Conservation (phyloP, 108 stramenopile species). For the Craspedostauros australis region DNA sequence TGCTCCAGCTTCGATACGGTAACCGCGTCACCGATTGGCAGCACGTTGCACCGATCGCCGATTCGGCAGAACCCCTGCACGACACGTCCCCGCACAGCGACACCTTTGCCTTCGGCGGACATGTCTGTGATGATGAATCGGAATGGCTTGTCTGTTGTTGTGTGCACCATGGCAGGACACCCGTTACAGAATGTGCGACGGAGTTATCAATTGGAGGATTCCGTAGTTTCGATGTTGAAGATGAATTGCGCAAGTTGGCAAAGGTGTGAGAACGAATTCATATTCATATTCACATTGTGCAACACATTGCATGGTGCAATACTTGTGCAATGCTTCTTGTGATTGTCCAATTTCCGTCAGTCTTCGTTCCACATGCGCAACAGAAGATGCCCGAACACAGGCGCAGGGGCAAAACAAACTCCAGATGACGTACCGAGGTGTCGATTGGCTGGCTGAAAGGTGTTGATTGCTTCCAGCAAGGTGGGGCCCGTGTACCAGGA, state of each 20-base stretch:
- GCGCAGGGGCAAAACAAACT: too few relatives aligned
- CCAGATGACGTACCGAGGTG: slow-evolving; percentile 28
- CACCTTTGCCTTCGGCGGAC: slow-evolving; percentile 67
- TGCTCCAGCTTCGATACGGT: slow-evolving; percentile 56
- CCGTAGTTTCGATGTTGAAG: too few relatives aligned
- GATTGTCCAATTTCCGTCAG: slow-evolving; percentile 50
- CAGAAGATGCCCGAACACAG: too few relatives aligned
- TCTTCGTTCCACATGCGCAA: too few relatives aligned
- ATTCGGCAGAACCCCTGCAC: slow-evolving; percentile 68
- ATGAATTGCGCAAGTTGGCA: too few relatives aligned
- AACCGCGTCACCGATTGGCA: slow-evolving; percentile 80
- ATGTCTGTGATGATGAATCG: slow-evolving; percentile 89
- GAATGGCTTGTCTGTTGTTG: slow-evolving; percentile 76
- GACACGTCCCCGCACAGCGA: slow-evolving; percentile 63
- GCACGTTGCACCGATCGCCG: slow-evolving; percentile 61
- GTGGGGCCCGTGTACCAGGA: slow-evolving; percentile 93
- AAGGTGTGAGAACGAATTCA: too few relatives aligned
- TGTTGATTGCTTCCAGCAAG: slow-evolving; percentile 91
- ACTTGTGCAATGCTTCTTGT: slow-evolving; percentile 72
- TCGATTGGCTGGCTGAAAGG: slow-evolving; percentile 88
- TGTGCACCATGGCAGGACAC: too few relatives aligned
- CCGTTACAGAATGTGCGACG: too few relatives aligned
- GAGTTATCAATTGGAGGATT: too few relatives aligned
- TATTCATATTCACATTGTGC: too few relatives aligned
- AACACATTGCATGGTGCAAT: too few relatives aligned